phyloP scores from a whole-genome alignment of 208 protist genomes.

The Wallacemonas collosoma region DNA sequence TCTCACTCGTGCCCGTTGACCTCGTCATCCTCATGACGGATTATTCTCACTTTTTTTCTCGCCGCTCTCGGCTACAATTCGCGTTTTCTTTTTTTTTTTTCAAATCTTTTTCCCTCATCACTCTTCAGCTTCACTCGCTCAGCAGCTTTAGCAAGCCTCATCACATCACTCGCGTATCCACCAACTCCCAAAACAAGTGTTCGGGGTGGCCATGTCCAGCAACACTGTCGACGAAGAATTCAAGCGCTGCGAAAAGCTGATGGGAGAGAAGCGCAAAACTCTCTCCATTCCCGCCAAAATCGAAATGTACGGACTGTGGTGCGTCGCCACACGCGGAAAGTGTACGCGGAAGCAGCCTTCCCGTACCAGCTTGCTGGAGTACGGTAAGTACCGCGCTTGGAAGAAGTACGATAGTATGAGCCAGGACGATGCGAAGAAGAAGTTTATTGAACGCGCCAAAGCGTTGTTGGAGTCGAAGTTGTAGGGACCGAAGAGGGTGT shows the following conservation, averaged over 20 bases:
- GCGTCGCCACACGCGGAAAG: conserved; percentile 66
- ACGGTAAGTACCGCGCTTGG: conserved; percentile 82
- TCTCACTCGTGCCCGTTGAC: too few relatives aligned
- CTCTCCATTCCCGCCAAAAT: conserved; percentile 76
- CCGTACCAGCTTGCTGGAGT: conserved; percentile 55
- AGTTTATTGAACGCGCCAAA: conserved; percentile 72
- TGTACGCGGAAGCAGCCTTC: conserved; percentile 62
- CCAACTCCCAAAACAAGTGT: too few relatives aligned
- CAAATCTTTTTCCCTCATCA: too few relatives aligned
- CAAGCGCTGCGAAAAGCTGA: conserved; percentile 43
- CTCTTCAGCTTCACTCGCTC: too few relatives aligned
- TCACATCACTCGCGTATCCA: too few relatives aligned
- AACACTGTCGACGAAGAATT: conserved; percentile 35
- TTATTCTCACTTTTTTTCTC: too few relatives aligned
- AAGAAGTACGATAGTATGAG: conserved; percentile 74
- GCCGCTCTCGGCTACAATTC: too few relatives aligned
- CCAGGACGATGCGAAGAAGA: conserved; percentile 71
- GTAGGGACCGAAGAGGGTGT: conserved; percentile 22
- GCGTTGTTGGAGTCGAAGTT: conserved; percentile 57
- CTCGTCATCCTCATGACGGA: too few relatives aligned
- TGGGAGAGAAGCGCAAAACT: conserved; percentile 34
- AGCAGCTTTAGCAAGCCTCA: too few relatives aligned
- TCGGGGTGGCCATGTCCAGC: background rate
- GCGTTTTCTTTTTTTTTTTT: too few relatives aligned
- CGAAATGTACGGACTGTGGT: conserved; percentile 88